Base-by-base conservation (phyloP, 257 asterid species). In the Solanum arcanum region DNA sequence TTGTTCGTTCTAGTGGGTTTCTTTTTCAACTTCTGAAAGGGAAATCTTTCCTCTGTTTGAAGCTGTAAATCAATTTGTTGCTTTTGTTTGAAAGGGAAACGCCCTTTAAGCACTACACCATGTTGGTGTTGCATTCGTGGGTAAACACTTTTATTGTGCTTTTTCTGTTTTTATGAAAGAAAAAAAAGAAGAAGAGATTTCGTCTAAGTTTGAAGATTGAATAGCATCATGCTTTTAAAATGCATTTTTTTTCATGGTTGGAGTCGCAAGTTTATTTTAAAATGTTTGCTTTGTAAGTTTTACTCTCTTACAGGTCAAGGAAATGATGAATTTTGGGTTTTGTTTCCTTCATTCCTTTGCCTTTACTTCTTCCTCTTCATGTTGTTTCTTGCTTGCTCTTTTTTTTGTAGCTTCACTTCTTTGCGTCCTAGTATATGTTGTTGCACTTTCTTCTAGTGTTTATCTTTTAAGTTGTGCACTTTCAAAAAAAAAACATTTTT, bases 11-110 rank as follows among this genome's bases (percentile, higher is more conserved):
- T 64, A 59, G 5, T 59, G 23, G 23, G 64, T 35, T 83, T 60
- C 20, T 44, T 69, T 69, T 3, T 46, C 14, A 44, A 25, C 25
- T 59, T 83, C 12, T 25, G 6, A 64, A 64, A 41, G 80, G 44
- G n/a, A 39, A 66, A 18, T 35, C 60, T 82, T 5, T 52, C 27
- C 64, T 47, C 23, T 80, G 33, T 74, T 68, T 20, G 49, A 60
- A 60, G 49, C 21, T 68, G 39, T 70, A 68, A 70, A 85, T n/a
- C 41, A 84, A 12, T 88, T 74, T 82, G 83, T 29, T 83, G 68
- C 85, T 74, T 74, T 44, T 73, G 74, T 64, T 86, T 84, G 85
- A 89, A 89, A 87, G 66, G 81, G 64, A 87, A 44, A 44, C 69
- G 44, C 88, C 78, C 86, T 87, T 75, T 74, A 35, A 84, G 80